Evolutionary conservation across 2,329 filamentous ascomycete species (phyloP), one percentile per base, ranked within the genome.

Genomic region (Amylocarpus encephaloides): DNA sequence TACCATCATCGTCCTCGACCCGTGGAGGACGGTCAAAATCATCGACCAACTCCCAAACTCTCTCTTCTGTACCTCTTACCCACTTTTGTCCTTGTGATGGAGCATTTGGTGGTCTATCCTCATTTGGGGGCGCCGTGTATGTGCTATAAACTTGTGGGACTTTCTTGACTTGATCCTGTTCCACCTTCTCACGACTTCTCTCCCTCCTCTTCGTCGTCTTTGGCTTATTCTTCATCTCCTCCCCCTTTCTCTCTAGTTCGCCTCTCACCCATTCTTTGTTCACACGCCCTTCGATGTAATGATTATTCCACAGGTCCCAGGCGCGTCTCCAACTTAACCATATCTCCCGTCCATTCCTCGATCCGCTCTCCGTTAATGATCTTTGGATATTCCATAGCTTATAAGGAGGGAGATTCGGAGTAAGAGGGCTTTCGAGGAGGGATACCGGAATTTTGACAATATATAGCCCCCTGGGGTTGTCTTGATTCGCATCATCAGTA

Each of bases 221-320:
- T 18, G 19, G 36, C 19, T 39, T 26, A 9, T 48, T 50, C n/a
- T 46, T 49, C n/a, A 43, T 49, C 29, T 55, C 51, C 41, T 45
- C 46, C 36, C 51, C 49, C 33, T 51, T 43, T 11, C 47, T 48
- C 29, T 52, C 52, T 36, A 52, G 57, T 26, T 60, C 56, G 1
- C 41, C 33, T 26, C 48, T 47, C 11, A 64, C 46, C 59, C 59
- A 64, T 6, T 50, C 40, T 5, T 48, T 39, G 34, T 59, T 53
- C 9, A 55, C 54, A 1, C 63, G 51, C 16, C 63, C 61, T 35
- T 62, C 57, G 18, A 64, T 61, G 19, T 59, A 63, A 41, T 60
- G 39, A 43, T 61, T 59, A 38, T 65, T 64, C 60, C 61, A 64
- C 1, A 65, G n/a, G 56, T 64, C 62, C 54, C 56, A 65, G 1